Evolutionary conservation across 495 filamentous ascomycete species (phyloP).

Genomic region (Daldinia decipiens): DNA sequence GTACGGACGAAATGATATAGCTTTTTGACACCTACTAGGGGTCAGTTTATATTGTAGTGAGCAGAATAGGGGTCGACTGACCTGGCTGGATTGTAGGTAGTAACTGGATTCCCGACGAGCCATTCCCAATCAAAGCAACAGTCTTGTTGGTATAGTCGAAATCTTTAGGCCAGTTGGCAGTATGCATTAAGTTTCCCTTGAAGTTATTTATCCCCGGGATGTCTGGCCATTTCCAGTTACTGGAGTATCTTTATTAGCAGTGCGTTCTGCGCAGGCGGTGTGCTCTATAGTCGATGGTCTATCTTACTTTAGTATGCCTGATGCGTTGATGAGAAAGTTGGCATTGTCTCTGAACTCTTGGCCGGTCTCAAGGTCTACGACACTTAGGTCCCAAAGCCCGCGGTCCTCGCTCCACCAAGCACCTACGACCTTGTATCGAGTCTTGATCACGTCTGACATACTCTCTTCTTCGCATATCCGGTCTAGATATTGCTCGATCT

Average conservation of each 20-base stretch:
- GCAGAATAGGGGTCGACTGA: slow-evolving; percentile 54
- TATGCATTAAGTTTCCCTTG: slow-evolving; percentile 66
- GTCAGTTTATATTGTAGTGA: slow-evolving; percentile 44
- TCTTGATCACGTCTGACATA: slow-evolving; percentile 63
- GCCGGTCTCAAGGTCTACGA: slow-evolving; percentile 59
- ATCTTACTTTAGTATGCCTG: slow-evolving; percentile 67
- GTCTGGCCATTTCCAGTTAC: slow-evolving; percentile 72
- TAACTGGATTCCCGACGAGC: slow-evolving; percentile 67
- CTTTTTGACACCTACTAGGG: slow-evolving; percentile 53
- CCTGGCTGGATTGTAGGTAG: slow-evolving; percentile 68
- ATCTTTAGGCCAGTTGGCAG: slow-evolving; percentile 65
- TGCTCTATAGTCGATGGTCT: not conserved
- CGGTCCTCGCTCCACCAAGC: slow-evolving; percentile 56
- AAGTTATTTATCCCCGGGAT: slow-evolving; percentile 60
- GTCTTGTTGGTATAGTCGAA: slow-evolving; percentile 67
- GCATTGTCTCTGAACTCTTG: slow-evolving; percentile 59
- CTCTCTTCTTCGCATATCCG: slow-evolving; percentile 64
- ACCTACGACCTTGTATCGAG: slow-evolving; percentile 51
- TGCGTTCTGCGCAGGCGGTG: not conserved
- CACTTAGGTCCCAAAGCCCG: slow-evolving; percentile 61
- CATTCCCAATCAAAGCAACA: slow-evolving; percentile 69
- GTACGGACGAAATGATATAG: slow-evolving; percentile 64
- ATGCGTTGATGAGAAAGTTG: slow-evolving; percentile 67
- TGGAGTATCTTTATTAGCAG: slow-evolving; percentile 47
- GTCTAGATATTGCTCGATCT: slow-evolving; percentile 69